A percentile compares a stretch with the other conserved stretches of the same genome.
These are phyloP conservation scores for Apiospora phragmitis DNA, from an alignment of 2,329 filamentous ascomycete genomes.

Conservation along the genomic window DNA sequence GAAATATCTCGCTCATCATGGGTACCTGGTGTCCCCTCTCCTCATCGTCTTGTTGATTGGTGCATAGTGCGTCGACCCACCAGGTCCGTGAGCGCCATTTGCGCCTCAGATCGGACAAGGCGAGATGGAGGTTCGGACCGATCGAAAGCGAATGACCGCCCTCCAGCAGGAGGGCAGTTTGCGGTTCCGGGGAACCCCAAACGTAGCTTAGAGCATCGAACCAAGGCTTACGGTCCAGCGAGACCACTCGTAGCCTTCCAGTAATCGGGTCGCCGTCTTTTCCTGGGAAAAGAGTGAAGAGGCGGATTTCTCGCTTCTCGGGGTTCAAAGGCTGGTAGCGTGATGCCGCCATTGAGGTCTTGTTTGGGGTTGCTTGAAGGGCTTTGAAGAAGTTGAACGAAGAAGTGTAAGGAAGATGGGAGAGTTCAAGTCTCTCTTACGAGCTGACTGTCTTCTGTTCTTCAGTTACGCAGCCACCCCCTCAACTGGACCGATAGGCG, in stretches of 20 bases:
- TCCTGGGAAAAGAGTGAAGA: background rate
- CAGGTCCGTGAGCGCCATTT: background rate
- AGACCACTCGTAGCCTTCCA: background rate
- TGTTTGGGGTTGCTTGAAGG: background rate
- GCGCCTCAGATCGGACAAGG: background rate
- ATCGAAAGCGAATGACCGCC: background rate
- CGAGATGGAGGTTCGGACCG: background rate
- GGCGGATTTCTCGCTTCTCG: background rate
- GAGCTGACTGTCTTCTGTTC: too few species aligned
- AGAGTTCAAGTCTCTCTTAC: too few species aligned
- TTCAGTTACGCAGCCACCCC: too few species aligned
- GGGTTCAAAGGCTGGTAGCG: background rate
- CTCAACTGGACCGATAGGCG: too few species aligned
- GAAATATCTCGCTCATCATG: background rate
- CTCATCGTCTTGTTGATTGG: background rate
- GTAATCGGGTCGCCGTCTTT: background rate
- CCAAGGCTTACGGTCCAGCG: background rate
- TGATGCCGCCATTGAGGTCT: background rate
- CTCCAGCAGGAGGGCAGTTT: background rate
- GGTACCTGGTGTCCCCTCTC: background rate
- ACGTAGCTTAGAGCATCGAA: background rate
- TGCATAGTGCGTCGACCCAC: background rate
- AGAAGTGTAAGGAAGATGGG: too few species aligned
- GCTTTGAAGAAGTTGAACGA: too few species aligned
- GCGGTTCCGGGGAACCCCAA: background rate